These are phyloP conservation scores for Xylaria multiplex DNA, from an alignment of 2,329 filamentous ascomycete species.

Conservation along the genomic window DNA sequence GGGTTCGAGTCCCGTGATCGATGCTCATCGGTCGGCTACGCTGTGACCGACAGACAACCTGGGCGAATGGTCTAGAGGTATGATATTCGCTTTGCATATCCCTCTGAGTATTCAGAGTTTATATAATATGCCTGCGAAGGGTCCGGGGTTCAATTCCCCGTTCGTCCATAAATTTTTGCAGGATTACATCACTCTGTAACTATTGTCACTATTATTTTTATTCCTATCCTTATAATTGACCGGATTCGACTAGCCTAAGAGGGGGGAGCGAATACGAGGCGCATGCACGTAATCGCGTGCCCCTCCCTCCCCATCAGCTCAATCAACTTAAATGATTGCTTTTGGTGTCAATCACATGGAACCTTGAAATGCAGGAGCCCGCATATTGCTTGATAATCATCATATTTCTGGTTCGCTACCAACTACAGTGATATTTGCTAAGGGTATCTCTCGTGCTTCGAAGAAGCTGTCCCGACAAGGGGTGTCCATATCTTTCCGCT, in stretches of 20 bases:
- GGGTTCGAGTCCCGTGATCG: constrained; percentile 36
- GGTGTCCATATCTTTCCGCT: constrained; percentile 19
- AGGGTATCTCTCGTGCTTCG: constrained; percentile 32
- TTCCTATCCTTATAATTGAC: no score
- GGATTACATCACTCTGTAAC: no score
- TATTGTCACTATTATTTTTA: no score
- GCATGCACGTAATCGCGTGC: no score
- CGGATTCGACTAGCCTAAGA: no score
- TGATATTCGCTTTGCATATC: constrained; percentile 38
- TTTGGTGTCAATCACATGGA: no score
- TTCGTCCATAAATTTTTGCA: constrained; percentile 27
- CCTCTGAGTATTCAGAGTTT: neutral
- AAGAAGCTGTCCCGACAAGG: neutral
- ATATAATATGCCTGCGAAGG: constrained; percentile 1
- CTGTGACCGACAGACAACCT: no score
- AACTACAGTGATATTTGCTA: constrained; percentile 6
- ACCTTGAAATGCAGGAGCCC: no score
- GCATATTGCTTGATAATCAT: neutral
- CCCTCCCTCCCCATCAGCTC: no score
- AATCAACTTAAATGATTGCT: no score
- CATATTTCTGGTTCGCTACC: neutral
- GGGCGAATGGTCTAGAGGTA: constrained; percentile 38
- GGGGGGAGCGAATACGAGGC: no score
- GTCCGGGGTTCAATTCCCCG: constrained; percentile 43
- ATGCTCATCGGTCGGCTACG: constrained; percentile 7